Evolutionary conservation across 768 basidiomycete species (phyloP), one percentile per base, ranked within the genome.

Genomic region (Hygrophorus russula): DNA sequence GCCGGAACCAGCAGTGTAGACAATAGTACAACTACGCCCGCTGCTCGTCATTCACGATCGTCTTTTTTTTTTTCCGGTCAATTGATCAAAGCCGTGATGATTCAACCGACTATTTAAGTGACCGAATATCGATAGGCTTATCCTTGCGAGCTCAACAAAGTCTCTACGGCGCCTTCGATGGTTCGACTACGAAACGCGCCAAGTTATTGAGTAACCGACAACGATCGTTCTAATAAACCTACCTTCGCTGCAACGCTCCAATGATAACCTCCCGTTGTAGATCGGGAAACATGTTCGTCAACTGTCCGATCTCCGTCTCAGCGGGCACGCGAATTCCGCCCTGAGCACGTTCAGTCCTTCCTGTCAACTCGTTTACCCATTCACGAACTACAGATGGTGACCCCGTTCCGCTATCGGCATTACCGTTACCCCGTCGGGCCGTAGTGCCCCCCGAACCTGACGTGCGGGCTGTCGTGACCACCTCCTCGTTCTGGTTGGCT

Each of bases 201-300:
- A 30, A 45, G 35, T 19, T 47, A 39, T 36, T 31, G 32, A 40
- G 46, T 42, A 34, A 44, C 29, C 47, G 45, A 13, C 49, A 37
- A 24, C 51, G 40, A 39, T 41, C 20, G 45, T n/a, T n/a, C n/a
- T n/a, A 19, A 13, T 24, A 31, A 4, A 49, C 76, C 53, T 54
- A 89, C 90, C 83, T 92, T 58, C 83, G 66, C 57, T 92, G 89
- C 31, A 96, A 63, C 9, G 89, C 82, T 15, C 73, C 74, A 1
- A 91, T 71, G 8, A 93, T 65, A 17, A 77, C 71, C 40, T 87
- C 82, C 38, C 88, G 69, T 30, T 74, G 72, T 20, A 86, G 55
- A 55, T 84, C 76, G 15, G 91, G 90, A 56, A 96, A 96, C 83
- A 96, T 91, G 39, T 62, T 70, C 36, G 75, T 73, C 42, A 93